These are phyloP conservation scores for Thermoascus crustaceus DNA, from an alignment of 2,329 filamentous ascomycete species.

Conservation along the genomic window DNA sequence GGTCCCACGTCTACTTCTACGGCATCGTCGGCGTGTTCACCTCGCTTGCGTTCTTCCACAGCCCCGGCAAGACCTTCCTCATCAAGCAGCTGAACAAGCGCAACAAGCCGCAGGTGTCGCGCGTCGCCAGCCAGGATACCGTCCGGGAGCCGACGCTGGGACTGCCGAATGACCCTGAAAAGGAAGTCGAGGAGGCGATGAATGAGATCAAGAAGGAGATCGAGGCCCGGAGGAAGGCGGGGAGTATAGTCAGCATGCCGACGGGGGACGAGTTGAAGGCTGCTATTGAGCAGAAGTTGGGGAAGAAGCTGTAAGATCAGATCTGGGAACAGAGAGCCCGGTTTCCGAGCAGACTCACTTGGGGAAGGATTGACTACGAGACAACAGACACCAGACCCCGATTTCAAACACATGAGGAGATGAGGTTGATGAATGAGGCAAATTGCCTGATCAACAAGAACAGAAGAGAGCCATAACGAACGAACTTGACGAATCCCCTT, in stretches of 20 bases:
- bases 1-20: conserved; percentile 86
- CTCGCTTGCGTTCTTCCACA: conserved; percentile 68
- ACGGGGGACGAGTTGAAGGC: conserved; percentile 44
- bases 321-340: too few relatives aligned
- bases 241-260: conserved; percentile 37
- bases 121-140: conserved; percentile 51
- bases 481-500: too few relatives aligned
- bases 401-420: too few relatives aligned
- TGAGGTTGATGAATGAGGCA: too few relatives aligned
- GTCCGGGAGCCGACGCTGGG: conserved; percentile 62
- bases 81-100: conserved; percentile 53
- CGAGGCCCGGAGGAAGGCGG: conserved; percentile 47
- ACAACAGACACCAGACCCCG: too few relatives aligned
- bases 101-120: conserved; percentile 29
- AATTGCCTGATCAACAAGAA: too few relatives aligned
- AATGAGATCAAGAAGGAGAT: conserved; percentile 67
- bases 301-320: too few relatives aligned
- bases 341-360: too few relatives aligned
- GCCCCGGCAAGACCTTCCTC: conserved; percentile 60
- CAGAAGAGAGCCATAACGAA: too few relatives aligned
- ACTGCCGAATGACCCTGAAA: conserved; percentile 65
- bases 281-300: conserved; percentile 43
- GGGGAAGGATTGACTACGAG: too few relatives aligned
- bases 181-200: conserved; percentile 70
- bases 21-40: conserved; percentile 58